Conservation (phyloP, 106 monocot genomes). For the Dioscorea zingiberensis region DNA sequence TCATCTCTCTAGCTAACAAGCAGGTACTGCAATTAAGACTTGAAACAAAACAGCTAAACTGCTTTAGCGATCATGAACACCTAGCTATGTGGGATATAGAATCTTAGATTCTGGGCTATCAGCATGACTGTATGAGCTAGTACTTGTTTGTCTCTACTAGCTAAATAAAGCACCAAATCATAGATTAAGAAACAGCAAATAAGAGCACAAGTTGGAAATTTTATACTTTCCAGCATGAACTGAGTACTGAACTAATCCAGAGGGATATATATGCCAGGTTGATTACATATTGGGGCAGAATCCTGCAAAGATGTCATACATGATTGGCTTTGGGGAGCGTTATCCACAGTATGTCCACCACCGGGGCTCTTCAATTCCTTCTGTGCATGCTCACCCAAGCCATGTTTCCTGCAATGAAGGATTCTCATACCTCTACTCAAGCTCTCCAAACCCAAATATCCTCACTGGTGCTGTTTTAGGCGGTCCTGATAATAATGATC, state of each 20-base stretch:
- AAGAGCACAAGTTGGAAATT: too few relatives aligned
- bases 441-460: conserved; percentile 54
- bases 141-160: too few relatives aligned
- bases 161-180: too few relatives aligned
- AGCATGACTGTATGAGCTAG: too few relatives aligned
- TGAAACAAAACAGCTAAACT: too few relatives aligned
- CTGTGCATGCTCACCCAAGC: conserved; percentile 34
- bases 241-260: not conserved
- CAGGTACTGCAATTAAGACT: conserved; percentile 64
- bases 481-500: conserved; percentile 55
- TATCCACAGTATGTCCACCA: conserved; percentile 66
- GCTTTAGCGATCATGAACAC: too few relatives aligned
- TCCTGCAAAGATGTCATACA: conserved; percentile 61
- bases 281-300: conserved; percentile 72
- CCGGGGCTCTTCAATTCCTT: conserved; percentile 59
- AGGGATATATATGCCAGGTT: conserved; percentile 22
- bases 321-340: conserved; percentile 59
- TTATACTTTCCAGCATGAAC: not conserved
- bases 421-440: conserved; percentile 50
- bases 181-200: too few relatives aligned
- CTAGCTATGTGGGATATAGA: too few relatives aligned
- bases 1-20: conserved; percentile 59
- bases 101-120: too few relatives aligned
- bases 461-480: conserved; percentile 65
- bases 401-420: conserved; percentile 49